These are phyloP conservation scores for Dissoconium aciculare DNA, from an alignment of 2,329 filamentous ascomycete species.

Conservation along the genomic window DNA sequence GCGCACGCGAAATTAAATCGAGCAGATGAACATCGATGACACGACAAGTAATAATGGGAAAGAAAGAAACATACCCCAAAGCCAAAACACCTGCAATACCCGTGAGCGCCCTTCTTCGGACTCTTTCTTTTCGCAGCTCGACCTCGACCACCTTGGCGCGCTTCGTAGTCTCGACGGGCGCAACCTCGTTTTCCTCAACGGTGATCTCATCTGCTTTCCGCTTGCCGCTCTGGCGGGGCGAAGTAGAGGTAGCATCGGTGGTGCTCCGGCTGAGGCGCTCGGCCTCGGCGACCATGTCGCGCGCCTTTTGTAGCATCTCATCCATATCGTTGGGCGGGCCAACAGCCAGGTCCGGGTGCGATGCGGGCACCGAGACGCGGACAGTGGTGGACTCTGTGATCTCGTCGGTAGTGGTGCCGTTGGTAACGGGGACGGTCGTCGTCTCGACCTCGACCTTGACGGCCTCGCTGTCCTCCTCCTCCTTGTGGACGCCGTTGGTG, in stretches of 20 bases:
- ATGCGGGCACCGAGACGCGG: slow-evolving; percentile 59
- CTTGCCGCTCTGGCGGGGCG: slow-evolving; percentile 39
- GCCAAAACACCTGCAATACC: slow-evolving; percentile 77
- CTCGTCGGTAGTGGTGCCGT: slow-evolving; percentile 42
- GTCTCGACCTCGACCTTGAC: slow-evolving; percentile 59
- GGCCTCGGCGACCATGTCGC: slow-evolving; percentile 69
- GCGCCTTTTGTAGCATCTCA: slow-evolving; percentile 73
- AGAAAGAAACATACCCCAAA: slow-evolving; percentile 57
- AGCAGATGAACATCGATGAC: no score
- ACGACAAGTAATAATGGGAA: no score
- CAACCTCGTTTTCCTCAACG: slow-evolving; percentile 35
- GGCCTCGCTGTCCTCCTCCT: slow-evolving; percentile 26
- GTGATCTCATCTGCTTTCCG: slow-evolving; percentile 57
- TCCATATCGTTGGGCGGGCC: slow-evolving; percentile 58
- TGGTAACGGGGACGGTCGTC: slow-evolving; percentile 36
- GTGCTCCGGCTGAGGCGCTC: slow-evolving; percentile 35
- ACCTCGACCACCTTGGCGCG: slow-evolving; percentile 61
- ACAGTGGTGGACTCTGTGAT: slow-evolving; percentile 60
- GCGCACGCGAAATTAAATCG: neutral
- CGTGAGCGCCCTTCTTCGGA: slow-evolving; percentile 70
- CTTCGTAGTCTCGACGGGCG: slow-evolving; percentile 44
- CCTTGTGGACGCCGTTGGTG: slow-evolving; percentile 10
- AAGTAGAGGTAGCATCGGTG: slow-evolving; percentile 3
- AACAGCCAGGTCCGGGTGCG: slow-evolving; percentile 50
- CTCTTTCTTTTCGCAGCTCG: slow-evolving; percentile 69